Evolutionary conservation across 225 moss, liverwort and hornwort genomes (phyloP).

Genomic region (Asterella californica): DNA sequence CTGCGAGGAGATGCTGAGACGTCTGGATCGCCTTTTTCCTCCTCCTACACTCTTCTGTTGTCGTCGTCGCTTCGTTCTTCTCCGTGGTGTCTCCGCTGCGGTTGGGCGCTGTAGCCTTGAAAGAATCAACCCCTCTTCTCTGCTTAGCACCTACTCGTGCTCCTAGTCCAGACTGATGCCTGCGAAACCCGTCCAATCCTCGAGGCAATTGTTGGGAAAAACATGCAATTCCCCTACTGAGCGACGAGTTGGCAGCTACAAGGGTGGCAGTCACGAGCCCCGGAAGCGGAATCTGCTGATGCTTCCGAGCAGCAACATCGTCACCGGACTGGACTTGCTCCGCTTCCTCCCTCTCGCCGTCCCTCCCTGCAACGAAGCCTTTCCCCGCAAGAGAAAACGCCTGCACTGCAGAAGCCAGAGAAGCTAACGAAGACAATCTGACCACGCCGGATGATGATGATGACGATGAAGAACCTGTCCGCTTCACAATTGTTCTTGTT

Average conservation of each 20-base stretch:
- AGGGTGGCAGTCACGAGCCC: neutral
- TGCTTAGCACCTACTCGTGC: neutral
- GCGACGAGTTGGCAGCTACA: conserved; percentile 5
- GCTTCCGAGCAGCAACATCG: neutral
- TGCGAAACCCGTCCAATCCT: conserved; percentile 5
- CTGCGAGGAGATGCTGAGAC: conserved; percentile 47
- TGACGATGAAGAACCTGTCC: neutral
- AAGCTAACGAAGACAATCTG: conserved; percentile 27
- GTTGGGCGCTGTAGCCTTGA: neutral
- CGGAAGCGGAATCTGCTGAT: neutral
- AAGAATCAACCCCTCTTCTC: conserved; percentile 8
- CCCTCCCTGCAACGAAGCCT: conserved; percentile 6
- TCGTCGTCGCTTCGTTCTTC: neutral
- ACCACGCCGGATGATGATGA: neutral
- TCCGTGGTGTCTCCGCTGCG: neutral
- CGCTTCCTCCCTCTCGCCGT: neutral
- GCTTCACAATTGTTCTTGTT: neutral
- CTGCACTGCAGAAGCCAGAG: conserved; percentile 32
- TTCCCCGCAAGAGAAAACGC: conserved; percentile 14
- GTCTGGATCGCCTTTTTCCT: conserved; percentile 30
- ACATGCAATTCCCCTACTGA: conserved; percentile 6
- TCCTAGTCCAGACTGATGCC: neutral
- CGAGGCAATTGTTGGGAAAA: conserved; percentile 24
- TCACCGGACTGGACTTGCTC: neutral
- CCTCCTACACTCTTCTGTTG: neutral